Evolutionary conservation across 2,329 filamentous ascomycete species (phyloP).

Genomic region (Arthrobotrys conoides): DNA sequence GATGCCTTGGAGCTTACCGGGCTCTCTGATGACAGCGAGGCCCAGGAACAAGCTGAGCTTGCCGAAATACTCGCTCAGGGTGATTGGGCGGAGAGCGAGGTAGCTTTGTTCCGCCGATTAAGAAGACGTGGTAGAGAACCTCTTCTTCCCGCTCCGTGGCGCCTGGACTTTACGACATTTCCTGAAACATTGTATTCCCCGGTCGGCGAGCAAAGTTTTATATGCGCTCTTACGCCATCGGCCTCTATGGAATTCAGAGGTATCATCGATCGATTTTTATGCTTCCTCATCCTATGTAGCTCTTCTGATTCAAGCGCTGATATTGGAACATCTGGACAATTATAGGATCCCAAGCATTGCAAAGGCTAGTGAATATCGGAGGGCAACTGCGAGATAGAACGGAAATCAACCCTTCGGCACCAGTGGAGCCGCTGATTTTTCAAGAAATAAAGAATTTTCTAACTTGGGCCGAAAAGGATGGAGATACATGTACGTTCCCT

Average conservation of each 20-base stretch:
- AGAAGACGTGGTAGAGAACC: slow-evolving; percentile 53
- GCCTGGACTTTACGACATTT: slow-evolving; percentile 55
- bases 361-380: slow-evolving; percentile 54
- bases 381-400: slow-evolving; percentile 54
- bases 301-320: slow-evolving; percentile 1
- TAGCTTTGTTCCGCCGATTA: slow-evolving; percentile 42
- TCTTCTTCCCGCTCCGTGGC: slow-evolving; percentile 51
- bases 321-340: background rate
- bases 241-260: slow-evolving; percentile 58
- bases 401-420: slow-evolving; percentile 56
- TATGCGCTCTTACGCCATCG: slow-evolving; percentile 50
- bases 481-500: slow-evolving; percentile 44
- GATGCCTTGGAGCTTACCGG: slow-evolving; percentile 49
- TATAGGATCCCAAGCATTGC: slow-evolving; percentile 56
- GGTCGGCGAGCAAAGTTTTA: slow-evolving; percentile 55
- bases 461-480: slow-evolving; percentile 56
- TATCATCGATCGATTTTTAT: background rate
- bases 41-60: slow-evolving; percentile 44
- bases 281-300: background rate
- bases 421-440: slow-evolving; percentile 50
- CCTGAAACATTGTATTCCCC: slow-evolving; percentile 49
- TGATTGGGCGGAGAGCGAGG: slow-evolving; percentile 50
- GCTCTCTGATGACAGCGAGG: slow-evolving; percentile 31
- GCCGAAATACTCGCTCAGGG: slow-evolving; percentile 53
- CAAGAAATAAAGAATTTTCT: slow-evolving; percentile 57